These are phyloP conservation scores for Magnusiomyces paraingens DNA, from an alignment of 1,139 yeast species.

Conservation along the genomic window DNA sequence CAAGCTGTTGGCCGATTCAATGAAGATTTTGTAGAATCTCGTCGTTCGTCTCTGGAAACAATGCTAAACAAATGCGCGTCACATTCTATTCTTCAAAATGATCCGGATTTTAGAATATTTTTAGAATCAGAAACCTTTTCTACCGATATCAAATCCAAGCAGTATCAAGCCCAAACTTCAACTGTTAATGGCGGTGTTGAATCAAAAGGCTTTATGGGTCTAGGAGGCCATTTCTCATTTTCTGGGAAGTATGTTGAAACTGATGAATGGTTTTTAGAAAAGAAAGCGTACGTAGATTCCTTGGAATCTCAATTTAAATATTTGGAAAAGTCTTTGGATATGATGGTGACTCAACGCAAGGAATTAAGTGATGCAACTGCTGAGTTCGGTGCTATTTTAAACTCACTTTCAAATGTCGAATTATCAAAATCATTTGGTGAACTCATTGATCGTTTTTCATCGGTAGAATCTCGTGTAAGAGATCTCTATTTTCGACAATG, in stretches of 20 bases:
- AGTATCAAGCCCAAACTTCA: constrained; percentile 7
- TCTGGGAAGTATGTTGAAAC: constrained; percentile 61
- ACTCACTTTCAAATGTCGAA: constrained; percentile 65
- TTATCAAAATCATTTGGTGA: constrained; percentile 62
- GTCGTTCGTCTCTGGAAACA: constrained; percentile 79
- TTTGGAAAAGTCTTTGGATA: constrained; percentile 64
- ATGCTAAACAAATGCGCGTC: constrained; percentile 70
- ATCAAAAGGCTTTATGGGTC: constrained; percentile 45
- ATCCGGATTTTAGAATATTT: constrained; percentile 71
- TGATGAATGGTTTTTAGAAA: constrained; percentile 69
- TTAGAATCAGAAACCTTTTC: constrained; percentile 66
- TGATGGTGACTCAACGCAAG: constrained; percentile 66
- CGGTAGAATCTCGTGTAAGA: constrained; percentile 61
- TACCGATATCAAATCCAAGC: constrained; percentile 38
- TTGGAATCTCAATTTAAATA: constrained; percentile 68
- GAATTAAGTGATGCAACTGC: constrained; percentile 63
- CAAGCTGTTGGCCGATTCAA: constrained; percentile 87
- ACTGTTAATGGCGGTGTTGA: constrained; percentile 12
- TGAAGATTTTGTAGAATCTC: constrained; percentile 78
- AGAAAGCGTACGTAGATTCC: constrained; percentile 61
- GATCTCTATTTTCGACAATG: constrained; percentile 76
- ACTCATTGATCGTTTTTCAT: constrained; percentile 59
- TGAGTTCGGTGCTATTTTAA: constrained; percentile 51
- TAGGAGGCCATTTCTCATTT: constrained; percentile 48
- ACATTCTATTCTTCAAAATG: constrained; percentile 53